A percentile compares a stretch with the other conserved stretches of the same genome.
These are phyloP conservation scores for Petasospora rhodanensis DNA, from an alignment of 1,139 yeast species.

Conservation along the genomic window DNA sequence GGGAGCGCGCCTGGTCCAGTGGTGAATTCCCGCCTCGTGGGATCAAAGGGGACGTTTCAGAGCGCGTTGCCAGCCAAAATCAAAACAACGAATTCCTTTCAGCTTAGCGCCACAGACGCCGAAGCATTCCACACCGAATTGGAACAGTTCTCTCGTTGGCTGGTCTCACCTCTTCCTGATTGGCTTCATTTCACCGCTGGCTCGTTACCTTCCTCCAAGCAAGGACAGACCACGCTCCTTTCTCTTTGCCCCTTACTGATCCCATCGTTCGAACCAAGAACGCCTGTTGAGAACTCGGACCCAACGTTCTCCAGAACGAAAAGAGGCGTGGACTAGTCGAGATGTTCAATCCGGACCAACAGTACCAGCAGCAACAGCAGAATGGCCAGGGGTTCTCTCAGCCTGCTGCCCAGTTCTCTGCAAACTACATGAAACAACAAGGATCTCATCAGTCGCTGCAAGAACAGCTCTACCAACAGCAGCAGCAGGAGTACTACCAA, in stretches of 20 bases:
- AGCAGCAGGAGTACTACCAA: conserved; percentile 22
- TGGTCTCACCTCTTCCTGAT: no score
- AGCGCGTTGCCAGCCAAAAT: conserved; percentile 4
- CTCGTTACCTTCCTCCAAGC: no score
- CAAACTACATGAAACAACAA: conserved; percentile 33
- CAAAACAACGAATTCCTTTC: conserved; percentile 9
- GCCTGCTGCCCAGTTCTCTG: conserved; percentile 29
- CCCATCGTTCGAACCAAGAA: no score
- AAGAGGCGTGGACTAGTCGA: no score
- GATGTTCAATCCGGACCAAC: conserved; percentile 23
- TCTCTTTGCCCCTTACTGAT: no score
- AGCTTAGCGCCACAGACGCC: neutral
- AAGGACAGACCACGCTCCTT: no score
- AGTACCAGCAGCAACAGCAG: conserved; percentile 25
- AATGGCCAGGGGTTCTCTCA: conserved; percentile 22
- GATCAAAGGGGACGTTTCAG: conserved; percentile 1
- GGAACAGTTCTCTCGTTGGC: no score
- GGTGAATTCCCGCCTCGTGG: neutral
- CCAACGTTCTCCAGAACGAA: no score
- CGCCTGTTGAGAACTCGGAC: no score
- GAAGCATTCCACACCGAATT: no score
- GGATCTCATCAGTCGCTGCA: conserved; percentile 35
- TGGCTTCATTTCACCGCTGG: no score
- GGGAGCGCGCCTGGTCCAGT: neutral
- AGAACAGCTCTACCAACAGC: conserved; percentile 27